Percentiles rank a stretch among this genome's conserved stretches.
These are phyloP conservation scores for Galerina sulciceps DNA, from an alignment of 768 basidiomycete genomes.

Conservation along the genomic window DNA sequence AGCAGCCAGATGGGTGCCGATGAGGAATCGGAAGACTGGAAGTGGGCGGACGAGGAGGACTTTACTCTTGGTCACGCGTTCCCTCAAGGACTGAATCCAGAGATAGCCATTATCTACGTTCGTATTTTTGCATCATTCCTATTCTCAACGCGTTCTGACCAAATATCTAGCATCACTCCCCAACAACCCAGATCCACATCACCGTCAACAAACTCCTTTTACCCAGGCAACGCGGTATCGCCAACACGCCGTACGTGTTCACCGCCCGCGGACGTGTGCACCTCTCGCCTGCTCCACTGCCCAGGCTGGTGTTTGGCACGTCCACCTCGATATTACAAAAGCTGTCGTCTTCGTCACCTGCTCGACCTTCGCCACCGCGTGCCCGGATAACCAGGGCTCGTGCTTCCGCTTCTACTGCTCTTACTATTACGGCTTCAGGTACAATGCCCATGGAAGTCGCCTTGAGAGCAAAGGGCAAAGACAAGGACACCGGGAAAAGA, in stretches of 20 bases:
- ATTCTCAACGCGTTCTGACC: conserved; percentile 3
- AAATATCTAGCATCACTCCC: conserved; percentile 53
- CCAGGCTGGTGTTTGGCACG: conserved; percentile 19
- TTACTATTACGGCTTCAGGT: neutral
- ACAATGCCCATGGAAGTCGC: neutral
- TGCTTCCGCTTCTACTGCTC: neutral
- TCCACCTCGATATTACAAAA: conserved; percentile 14
- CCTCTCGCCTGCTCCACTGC: conserved; percentile 32
- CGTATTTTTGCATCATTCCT: conserved; percentile 26
- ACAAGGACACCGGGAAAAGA: neutral
- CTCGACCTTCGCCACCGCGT: neutral
- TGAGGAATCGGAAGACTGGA: conserved; percentile 53
- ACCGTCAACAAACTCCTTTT: conserved; percentile 57
- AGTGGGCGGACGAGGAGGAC: conserved; percentile 75
- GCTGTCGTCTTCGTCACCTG: neutral
- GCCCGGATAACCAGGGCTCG: neutral
- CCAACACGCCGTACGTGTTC: conserved; percentile 69
- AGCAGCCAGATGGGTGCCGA: conserved; percentile 28
- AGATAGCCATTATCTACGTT: conserved; percentile 67
- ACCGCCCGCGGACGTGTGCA: conserved; percentile 49
- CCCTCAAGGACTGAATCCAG: conserved; percentile 47
- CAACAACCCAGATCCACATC: conserved; percentile 60
- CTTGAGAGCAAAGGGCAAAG: neutral
- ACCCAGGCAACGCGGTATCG: conserved; percentile 55
- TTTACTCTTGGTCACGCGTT: conserved; percentile 62